Evolutionary conservation across 2,329 filamentous ascomycete genomes (phyloP).

Genomic region (Stachybotrys chartarum): DNA sequence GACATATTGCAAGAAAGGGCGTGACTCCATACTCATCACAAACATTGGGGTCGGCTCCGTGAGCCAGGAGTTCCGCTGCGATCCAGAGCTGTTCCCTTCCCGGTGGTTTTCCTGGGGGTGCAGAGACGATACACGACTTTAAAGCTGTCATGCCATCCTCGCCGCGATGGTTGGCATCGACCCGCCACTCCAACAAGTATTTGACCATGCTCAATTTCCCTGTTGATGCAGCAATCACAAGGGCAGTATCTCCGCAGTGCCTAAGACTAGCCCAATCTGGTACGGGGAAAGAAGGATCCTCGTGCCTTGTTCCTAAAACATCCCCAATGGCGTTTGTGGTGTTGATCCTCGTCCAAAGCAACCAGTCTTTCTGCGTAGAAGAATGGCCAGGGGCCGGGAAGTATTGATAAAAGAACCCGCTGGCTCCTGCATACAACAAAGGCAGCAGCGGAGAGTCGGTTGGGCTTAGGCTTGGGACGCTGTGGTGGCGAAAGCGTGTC

Average conservation of each 20-base stretch:
- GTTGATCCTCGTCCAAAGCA: background rate
- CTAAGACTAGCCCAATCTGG: background rate
- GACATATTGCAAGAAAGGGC: conserved; percentile 2
- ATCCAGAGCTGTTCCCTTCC: background rate
- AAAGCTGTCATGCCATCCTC: conserved; percentile 4
- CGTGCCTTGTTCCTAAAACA: background rate
- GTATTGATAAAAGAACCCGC: conserved; percentile 4
- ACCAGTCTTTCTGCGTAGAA: background rate
- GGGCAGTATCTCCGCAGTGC: conserved; percentile 2
- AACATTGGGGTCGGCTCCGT: conserved; percentile 2
- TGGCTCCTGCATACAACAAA: conserved; percentile 3
- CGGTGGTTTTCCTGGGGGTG: background rate
- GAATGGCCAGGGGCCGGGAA: background rate
- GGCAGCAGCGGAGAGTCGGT: background rate
- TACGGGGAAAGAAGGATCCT: background rate
- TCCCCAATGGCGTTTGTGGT: background rate
- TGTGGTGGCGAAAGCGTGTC: background rate
- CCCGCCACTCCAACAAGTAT: conserved; percentile 6
- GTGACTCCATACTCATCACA: conserved; percentile 4
- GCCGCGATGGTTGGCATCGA: conserved; percentile 7
- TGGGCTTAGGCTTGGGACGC: background rate
- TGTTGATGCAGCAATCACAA: conserved; percentile 10
- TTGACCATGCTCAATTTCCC: conserved; percentile 7
- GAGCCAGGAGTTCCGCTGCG: background rate
- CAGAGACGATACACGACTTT: background rate